Evolutionary conservation across 345 rosid genomes (phyloP), one percentile per base, ranked within the genome.

Genomic region (Gossypium raimondii): DNA sequence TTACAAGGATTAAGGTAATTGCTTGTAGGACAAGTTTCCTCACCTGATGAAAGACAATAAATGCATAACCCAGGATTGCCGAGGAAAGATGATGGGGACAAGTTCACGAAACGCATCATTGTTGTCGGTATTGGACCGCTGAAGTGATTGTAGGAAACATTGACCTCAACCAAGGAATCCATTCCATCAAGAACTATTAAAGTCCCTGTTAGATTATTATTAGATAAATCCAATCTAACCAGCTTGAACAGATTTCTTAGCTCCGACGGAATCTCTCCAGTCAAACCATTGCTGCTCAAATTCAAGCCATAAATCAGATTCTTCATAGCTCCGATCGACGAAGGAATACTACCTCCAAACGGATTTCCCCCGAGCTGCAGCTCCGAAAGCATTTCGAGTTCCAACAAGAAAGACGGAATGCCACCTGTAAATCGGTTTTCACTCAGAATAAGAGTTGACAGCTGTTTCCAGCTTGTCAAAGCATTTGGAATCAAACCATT

Each of bases 321-420:
- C 79, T 43, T 62, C 78, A 89, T 62, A 1, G 77, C 82, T 56
- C 96, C 92, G 16, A 93, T 81, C 0, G 78, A 86, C 4, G 87
- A 61, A 18, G 96, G 94, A 76, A 93, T 89, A 80, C 81, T 83
- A 11, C 98, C 97, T 48, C 87, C 88, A 8, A 93, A 82, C 24
- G 51, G 67, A 78, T 91, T 93, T 72, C 87, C 89, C 55, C 90
- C 97, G 44, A 91, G 52, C 75, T 81, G 86, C 14, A 91, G 84
- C 80, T 81, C 85, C 22, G 83, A 57, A 13, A 91, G 87, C 79
- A 61, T 76, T 48, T 75, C 75, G 25, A 91, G 78, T 72, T 86
- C 93, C 12, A 86, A 57, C 52, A 91, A 77, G 77, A 86, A 87
- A 17, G 51, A 11, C 1, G 97, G 93, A 84, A 91, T 85, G 38